Base-by-base conservation (phyloP, 1,139 yeast species). In the Suhomyces panamericanus region DNA sequence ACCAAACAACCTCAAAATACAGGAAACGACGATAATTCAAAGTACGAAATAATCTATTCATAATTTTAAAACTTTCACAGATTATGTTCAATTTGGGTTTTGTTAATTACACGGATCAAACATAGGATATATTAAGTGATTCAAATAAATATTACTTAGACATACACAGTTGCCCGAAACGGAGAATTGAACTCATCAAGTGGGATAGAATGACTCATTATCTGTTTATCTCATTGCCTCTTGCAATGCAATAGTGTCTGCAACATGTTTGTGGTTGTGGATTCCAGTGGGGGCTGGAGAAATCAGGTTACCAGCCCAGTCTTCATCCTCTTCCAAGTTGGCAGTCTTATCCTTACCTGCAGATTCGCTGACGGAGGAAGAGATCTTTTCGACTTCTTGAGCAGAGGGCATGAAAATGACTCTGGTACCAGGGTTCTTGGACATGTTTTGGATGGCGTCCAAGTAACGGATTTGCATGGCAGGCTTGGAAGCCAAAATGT, bases 371-470 rank as follows among this genome's bases (percentile, higher is more conserved):
- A 49, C 47, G 22, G 41, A 49, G 32, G 50, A 34, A 13, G 50
- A 40, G 57, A 69, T 62, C 49, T 58, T 62, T 50, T 71, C 77
- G 42, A 71, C 69, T 52, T 70, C 75, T 45, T 65, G 71, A 6
- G 77, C 63, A 8, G 77, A 69, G 6, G 91, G 90, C 89, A 85
- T 84, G 64, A 85, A 85, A 27, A 85, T 84, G 48, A 85, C 90
- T 65, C 83, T 81, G 14, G 87, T 68, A 46, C 78, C 77, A 3
- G 87, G 70, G 35, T 75, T 60, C 56, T 71, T 79, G 30, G 89
- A 87, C 89, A 85, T 84, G 49, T 71, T 73, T 64, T 83, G 88
- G 80, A 85, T 81, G n/a, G 90, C 90, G 57, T 85, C 91, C 63
- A 85, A 74, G 62, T 85, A 85, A 63, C 91, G 71, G 59, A 85